Evolutionary conservation across 352 stramenopile genomes (phyloP), one percentile per base, ranked within the genome.

Genomic region (Achlya hypogyna): DNA sequence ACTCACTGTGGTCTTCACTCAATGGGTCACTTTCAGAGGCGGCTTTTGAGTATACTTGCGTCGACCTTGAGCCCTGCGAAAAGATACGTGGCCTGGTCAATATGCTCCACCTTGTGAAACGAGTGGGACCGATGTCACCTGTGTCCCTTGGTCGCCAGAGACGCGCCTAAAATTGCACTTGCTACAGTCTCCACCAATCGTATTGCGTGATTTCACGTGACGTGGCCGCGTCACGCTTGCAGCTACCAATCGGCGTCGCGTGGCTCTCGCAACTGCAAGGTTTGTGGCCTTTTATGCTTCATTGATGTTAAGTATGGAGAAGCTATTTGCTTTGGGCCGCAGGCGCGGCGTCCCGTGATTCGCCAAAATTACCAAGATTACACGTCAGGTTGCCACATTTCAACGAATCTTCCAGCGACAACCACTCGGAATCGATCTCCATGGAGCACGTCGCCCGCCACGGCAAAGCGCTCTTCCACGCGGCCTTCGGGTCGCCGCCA

Each of bases 371-470:
- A 20, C 25, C 12, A 20, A 3, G 31, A 3, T 35, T 38, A 31
- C 14, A 56, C 49, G 49, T 10, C 42, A 49, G 42, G 42, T n/a
- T n/a, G 38, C 25, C 49, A 56, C n/a, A 56, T 12, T 56, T 18
- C 38, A 45, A 56, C 49, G 25, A 3, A 56, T 56, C 49, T 56
- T 56, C 49, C 16, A 56, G 49, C 25, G 8, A 10, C 2, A 45
- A 45, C n/a, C n/a, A n/a, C n/a, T n/a, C n/a, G 25, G 20, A 12
- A 56, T 27, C 49, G 14, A 12, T n/a, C 38, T 27, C 12, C 49
- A 56, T 56, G 49, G 49, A 56, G 49, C 49, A 27, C 31, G 31
- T 56, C 31, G 49, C 49, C 25, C 25, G 49, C 31, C 49, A 56
- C 25, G 49, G 49, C 25, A 12, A n/a, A 12, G 25, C 25, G 31